Evolutionary conservation across 805 yeast genomes (phyloP).

Genomic region (Schwanniomyces vanrijiae): DNA sequence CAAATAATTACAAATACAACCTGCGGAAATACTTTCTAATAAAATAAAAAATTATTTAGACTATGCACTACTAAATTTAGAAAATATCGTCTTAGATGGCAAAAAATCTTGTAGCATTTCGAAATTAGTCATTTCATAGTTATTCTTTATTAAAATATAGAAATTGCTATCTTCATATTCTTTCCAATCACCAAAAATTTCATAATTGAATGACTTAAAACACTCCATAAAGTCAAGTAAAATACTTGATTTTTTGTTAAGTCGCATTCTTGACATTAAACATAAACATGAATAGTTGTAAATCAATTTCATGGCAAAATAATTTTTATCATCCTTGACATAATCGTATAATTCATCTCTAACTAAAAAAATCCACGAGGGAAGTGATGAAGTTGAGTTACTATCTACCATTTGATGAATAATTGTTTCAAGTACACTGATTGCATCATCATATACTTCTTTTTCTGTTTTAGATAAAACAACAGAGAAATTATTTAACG

Average conservation of each 20-base stretch:
- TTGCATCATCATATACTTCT: conserved; percentile 4
- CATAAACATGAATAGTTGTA: conserved; percentile 19
- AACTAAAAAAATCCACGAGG: conserved; percentile 23
- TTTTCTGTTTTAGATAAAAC: background rate
- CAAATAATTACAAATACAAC: too few relatives aligned
- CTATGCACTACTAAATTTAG: background rate
- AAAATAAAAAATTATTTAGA: background rate
- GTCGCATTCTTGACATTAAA: conserved; percentile 17
- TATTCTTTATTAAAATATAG: background rate
- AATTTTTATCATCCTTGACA: conserved; percentile 14
- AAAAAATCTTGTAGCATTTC: background rate
- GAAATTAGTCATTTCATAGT: background rate
- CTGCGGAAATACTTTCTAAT: too few relatives aligned
- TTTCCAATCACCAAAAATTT: conserved; percentile 10
- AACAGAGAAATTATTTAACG: background rate
- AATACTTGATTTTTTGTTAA: conserved; percentile 13
- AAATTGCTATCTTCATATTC: conserved; percentile 9
- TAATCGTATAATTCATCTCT: conserved; percentile 13
- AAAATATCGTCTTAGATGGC: background rate
- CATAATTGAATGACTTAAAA: conserved; percentile 13
- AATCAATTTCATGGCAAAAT: conserved; percentile 24
- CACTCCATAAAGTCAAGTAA: conserved; percentile 21
- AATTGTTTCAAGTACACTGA: conserved; percentile 14
- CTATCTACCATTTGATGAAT: conserved; percentile 11
- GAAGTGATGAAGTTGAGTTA: conserved; percentile 23